Evolutionary conservation across 192 early-diverging fungal species (phyloP), one percentile per base, ranked within the genome.

Genomic region (Geosiphon pyriformis): DNA sequence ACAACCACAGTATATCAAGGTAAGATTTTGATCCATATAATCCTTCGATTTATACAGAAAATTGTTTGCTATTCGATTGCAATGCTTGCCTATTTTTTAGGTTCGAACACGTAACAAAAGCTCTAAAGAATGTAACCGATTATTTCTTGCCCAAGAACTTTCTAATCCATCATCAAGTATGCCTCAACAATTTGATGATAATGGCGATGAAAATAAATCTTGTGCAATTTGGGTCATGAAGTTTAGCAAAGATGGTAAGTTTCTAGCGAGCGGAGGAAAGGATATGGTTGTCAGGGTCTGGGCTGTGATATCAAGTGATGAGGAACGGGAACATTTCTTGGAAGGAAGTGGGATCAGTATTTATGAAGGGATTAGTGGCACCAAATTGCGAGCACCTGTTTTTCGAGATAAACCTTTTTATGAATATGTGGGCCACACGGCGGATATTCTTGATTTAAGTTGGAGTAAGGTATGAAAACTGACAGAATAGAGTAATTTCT

Each of bases 231-330:
- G 91, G 89, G 72, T 83, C 6, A 74, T 91, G 74, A 77, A 87
- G 54, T 94, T 93, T 62, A 93, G 89, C 70, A 78, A 84, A 32
- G 85, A 85, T 75, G 92, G 92, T 23, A 74, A 74, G 68, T 94
- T 89, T 70, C 60, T 94, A 62, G 92, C 90, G n/a, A 77, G 80
- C 7, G 92, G 86, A 65, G 88, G 91, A n/a, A 88, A 92, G 68
- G 84, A 86, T 74, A 82, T 80, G 60, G 65, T 86, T 25, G 70
- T 94, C 30, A 70, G 84, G 30, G 78, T 93, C 2, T 94, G 91
- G 91, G 59, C 70, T 31, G 68, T 74, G 22, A 35, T 76, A 29
- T 46, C 60, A 50, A 33, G 55, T 35, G 64, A 65, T 18, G 61
- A 73, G 22, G 65, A 73, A 29, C 30, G 65, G 1, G 61, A 72